Evolutionary conservation across 1,284 basidiomycete genomes (phyloP), one percentile per base, ranked within the genome.

Genomic region (Cutaneotrichosporon cavernicola): DNA sequence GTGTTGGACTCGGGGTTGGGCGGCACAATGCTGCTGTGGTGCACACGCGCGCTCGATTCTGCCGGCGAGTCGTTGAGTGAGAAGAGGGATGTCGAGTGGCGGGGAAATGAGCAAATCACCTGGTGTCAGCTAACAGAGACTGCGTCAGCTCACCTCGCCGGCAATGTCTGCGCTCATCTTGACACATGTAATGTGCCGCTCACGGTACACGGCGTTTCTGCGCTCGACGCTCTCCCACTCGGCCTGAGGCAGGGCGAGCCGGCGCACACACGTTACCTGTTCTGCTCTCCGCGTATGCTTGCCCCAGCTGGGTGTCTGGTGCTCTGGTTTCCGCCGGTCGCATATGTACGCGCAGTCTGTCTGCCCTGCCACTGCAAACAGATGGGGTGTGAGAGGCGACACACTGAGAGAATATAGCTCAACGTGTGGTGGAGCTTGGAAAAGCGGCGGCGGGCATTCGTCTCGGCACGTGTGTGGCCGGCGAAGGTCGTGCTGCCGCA

Each of bases 401-500:
- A 83, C 72, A 53, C 78, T 77, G 22, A 84, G 72, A 34, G 79
- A 81, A 69, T 84, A 84, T 51, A 84, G 74, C 43, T 78, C 76
- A 6, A 82, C 72, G 0, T 72, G 73, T 18, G 63, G 55, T 2
- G 78, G 77, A 1, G 78, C 76, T 14, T 73, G 71, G 63, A 80
- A 78, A 5, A 81, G 69, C 0, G 76, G 70, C 32, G 76, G 72
- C 0, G 80, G 79, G 62, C 80, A 81, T 47, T 75, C 73, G 13
- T 69, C 62, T 10, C 71, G 70, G 65, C 80, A 81, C 18, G 38
- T 52, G 67, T 81, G 80, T 6, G 77, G 76, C 21, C 74, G 84
- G 51, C 94, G 85, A 30, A 97, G 81, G 77, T 97, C 94, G 75
- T 95, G 92, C 76, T 96, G 93, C 32, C 93, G 85, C 11, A 89